Conservation (phyloP, 176 grass and related monocot genomes). For the Ensete glaucum region DNA sequence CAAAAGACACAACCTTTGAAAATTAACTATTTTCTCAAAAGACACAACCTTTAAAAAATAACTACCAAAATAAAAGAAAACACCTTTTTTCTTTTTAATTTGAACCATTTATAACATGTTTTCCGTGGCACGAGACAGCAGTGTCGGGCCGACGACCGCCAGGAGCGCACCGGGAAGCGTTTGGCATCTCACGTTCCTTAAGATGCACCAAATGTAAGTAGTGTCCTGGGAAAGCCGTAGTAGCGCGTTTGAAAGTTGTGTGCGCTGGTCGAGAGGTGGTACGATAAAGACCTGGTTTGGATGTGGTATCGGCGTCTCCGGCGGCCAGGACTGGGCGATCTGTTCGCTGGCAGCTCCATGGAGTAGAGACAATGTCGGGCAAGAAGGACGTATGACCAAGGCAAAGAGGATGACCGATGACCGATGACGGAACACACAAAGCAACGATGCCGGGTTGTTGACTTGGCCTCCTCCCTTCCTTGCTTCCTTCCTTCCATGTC, state of each 20-base stretch:
- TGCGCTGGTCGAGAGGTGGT: constrained; percentile 26
- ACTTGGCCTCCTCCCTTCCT: too few relatives aligned
- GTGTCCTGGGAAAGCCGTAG: background rate
- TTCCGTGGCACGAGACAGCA: constrained; percentile 37
- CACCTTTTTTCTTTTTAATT: too few relatives aligned
- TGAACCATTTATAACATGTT: too few relatives aligned
- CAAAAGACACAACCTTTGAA: too few relatives aligned
- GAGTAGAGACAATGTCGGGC: background rate
- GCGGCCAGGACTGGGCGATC: constrained; percentile 10
- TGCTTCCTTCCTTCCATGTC: too few relatives aligned
- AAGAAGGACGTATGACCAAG: too few relatives aligned
- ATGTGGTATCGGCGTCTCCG: constrained; percentile 44
- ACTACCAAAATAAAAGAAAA: too few relatives aligned
- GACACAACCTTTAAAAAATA: too few relatives aligned
- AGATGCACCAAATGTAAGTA: background rate
- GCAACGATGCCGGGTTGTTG: too few relatives aligned
- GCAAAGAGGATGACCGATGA: too few relatives aligned
- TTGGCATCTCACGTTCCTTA: constrained; percentile 44
- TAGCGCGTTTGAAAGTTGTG: background rate
- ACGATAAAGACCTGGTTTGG: constrained; percentile 56
- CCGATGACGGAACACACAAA: too few relatives aligned
- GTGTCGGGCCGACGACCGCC: constrained; percentile 74
- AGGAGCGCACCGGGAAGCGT: constrained; percentile 48
- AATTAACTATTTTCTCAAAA: too few relatives aligned
- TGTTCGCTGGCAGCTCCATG: constrained; percentile 31